phyloP scores from a whole-genome alignment of 2,329 filamentous ascomycete genomes.

The Cladophialophora psammophila region DNA sequence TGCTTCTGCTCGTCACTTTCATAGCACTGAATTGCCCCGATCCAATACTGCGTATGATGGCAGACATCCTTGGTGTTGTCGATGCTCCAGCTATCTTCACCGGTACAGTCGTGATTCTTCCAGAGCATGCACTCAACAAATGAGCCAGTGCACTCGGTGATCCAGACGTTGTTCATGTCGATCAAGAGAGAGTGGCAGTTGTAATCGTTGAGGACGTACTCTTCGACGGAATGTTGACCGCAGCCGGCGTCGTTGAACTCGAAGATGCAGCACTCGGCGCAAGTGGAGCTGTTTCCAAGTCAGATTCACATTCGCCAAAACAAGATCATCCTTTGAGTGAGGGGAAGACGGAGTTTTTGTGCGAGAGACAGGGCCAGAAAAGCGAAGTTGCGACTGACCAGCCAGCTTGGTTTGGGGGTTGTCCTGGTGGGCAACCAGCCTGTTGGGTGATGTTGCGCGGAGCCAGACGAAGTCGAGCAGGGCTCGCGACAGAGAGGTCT shows the following conservation, averaged over 20 bases:
- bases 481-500: background rate
- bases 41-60: constrained; percentile 18
- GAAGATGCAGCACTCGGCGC: constrained; percentile 28
- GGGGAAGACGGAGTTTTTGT: background rate
- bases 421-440: background rate
- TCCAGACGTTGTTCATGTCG: constrained; percentile 24
- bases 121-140: constrained; percentile 23
- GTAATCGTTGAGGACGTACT: constrained; percentile 9
- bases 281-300: constrained; percentile 18
- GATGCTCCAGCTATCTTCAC: constrained; percentile 7
- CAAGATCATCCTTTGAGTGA: background rate
- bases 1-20: background rate
- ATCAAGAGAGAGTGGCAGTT: constrained; percentile 5
- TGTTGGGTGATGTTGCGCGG: constrained; percentile 4
- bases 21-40: constrained; percentile 15
- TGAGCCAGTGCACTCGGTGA: constrained; percentile 22
- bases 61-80: constrained; percentile 12
- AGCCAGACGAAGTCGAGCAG: background rate
- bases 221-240: constrained; percentile 6
- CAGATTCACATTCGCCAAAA: background rate
- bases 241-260: constrained; percentile 14
- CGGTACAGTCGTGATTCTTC: constrained; percentile 16
- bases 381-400: background rate
- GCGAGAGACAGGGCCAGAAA: background rate
- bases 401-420: background rate